phyloP scores from a whole-genome alignment of 2,329 filamentous ascomycete genomes.

The Ophiostoma sp. region DNA sequence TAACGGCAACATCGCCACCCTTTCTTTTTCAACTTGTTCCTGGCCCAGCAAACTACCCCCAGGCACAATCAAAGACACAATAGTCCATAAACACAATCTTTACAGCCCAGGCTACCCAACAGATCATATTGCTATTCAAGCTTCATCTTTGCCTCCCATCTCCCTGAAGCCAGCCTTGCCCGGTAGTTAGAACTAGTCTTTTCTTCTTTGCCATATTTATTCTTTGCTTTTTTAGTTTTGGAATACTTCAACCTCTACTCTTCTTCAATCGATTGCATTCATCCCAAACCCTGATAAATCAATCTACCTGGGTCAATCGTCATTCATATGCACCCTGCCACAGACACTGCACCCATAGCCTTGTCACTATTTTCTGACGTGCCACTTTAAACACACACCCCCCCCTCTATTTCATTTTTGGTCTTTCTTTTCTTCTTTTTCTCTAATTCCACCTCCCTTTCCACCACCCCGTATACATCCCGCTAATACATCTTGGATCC shows the following conservation, averaged over 20 bases:
- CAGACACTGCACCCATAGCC: conserved; percentile 12
- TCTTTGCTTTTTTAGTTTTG: background rate
- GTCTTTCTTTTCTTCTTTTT: background rate
- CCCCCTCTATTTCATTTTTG: background rate
- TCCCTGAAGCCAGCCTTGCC: background rate
- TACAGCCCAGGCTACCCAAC: background rate
- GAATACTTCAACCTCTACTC: background rate
- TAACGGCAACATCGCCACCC: conserved; percentile 10
- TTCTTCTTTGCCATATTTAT: background rate
- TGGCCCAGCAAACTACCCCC: background rate
- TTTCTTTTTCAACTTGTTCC: background rate
- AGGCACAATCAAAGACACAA: background rate
- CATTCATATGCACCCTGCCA: conserved; percentile 12
- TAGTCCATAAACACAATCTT: background rate
- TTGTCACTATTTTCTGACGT: conserved; percentile 8
- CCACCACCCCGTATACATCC: conserved; percentile 16
- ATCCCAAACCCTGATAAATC: background rate
- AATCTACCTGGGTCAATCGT: background rate
- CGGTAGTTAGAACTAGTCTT: background rate
- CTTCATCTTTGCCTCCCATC: background rate
- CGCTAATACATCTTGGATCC: conserved; percentile 21
- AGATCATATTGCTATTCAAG: background rate
- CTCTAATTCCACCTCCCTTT: background rate
- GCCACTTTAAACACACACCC: conserved; percentile 6
- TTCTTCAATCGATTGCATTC: background rate